Conservation (phyloP, 2,329 filamentous ascomycete species). For the Ophiobolus disseminans region DNA sequence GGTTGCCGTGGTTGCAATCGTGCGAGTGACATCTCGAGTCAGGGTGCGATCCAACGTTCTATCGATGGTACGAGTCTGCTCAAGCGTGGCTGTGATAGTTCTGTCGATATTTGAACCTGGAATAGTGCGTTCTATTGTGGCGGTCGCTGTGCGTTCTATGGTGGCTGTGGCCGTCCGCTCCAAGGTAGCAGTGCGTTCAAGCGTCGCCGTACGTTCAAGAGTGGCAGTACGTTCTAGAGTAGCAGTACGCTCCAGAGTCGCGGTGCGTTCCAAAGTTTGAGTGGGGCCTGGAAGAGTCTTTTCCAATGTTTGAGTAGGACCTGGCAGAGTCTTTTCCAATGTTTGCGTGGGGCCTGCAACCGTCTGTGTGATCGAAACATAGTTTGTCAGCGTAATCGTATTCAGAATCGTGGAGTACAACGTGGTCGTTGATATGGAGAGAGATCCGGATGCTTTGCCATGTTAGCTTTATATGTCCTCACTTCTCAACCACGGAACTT, state of each 20-base stretch:
- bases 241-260: not conserved
- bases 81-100: too few species aligned
- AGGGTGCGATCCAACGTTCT: not conserved
- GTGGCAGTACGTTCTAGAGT: not conserved
- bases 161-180: not conserved
- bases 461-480: not conserved
- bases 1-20: constrained; percentile 7
- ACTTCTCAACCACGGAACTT: not conserved
- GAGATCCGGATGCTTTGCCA: constrained; percentile 9
- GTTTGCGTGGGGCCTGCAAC: constrained; percentile 26
- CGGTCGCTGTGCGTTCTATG: not conserved
- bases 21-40: not conserved
- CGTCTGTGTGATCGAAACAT: constrained; percentile 14
- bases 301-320: constrained; percentile 15
- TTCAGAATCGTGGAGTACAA: constrained; percentile 1
- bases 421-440: constrained; percentile 18
- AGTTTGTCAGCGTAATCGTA: constrained; percentile 15
- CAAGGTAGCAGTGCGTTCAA: not conserved
- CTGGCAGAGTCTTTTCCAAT: not conserved
- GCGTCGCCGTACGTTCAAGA: not conserved
- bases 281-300: not conserved
- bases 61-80: not conserved
- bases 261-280: not conserved
- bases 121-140: too few species aligned
- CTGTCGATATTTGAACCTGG: too few species aligned